Percentiles rank a stretch among this genome's conserved stretches.
Conservation (phyloP, 306 rosid genomes). For the Hippophae rhamnoides region DNA sequence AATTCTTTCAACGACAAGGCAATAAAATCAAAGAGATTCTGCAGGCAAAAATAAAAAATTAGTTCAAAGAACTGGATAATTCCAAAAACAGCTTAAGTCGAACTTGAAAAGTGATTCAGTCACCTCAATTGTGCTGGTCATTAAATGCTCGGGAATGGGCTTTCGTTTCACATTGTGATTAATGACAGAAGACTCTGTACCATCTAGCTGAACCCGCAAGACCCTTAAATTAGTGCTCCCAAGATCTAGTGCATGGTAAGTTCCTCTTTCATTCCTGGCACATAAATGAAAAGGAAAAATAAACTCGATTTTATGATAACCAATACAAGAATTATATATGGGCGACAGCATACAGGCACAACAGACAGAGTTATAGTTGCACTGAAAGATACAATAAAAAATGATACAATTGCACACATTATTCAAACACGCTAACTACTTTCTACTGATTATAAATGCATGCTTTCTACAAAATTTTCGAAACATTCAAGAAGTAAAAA, state of each 20-base stretch:
- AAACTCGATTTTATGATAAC: not conserved
- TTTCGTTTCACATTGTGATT: constrained; percentile 54
- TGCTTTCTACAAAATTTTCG: too few relatives aligned
- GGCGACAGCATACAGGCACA: not conserved
- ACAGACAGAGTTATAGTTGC: not conserved
- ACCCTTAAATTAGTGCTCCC: constrained; percentile 91
- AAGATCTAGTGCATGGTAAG: constrained; percentile 78
- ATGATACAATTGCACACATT: too few relatives aligned
- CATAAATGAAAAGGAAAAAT: constrained; percentile 8
- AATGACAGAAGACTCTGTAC: constrained; percentile 41
- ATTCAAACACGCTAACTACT: too few relatives aligned
- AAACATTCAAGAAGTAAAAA: too few relatives aligned
- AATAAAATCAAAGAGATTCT: constrained; percentile 84
- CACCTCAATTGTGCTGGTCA: constrained; percentile 79
- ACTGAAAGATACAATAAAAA: too few relatives aligned
- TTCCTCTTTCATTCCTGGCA: constrained; percentile 72
- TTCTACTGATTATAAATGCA: too few relatives aligned
- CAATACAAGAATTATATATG: constrained; percentile 1
- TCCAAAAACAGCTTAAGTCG: constrained; percentile 3
- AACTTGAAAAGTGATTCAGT: constrained; percentile 13
- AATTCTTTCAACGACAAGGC: constrained; percentile 60
- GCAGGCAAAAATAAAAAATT: constrained; percentile 24
- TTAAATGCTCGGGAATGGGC: constrained; percentile 56
- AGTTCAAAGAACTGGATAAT: not conserved
- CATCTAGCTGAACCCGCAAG: constrained; percentile 59